These are phyloP conservation scores for Poteriospumella lacustris DNA, from an alignment of 108 stramenopile genomes.

Conservation along the genomic window DNA sequence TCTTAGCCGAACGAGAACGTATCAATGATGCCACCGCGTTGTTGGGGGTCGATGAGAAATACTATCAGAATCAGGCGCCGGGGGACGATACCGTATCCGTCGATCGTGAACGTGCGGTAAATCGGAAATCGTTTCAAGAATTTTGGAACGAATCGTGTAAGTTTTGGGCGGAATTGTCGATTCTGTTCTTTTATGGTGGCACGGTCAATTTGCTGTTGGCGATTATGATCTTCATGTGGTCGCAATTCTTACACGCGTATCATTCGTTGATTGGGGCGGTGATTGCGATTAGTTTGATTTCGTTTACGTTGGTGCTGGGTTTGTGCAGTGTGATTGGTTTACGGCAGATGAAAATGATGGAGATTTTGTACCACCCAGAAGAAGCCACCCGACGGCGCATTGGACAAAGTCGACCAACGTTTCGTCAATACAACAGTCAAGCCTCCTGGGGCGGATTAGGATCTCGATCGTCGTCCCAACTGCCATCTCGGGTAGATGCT, in stretches of 20 bases:
- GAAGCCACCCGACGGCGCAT: too few species aligned
- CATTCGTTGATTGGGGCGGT: not conserved
- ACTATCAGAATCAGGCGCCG: too few species aligned
- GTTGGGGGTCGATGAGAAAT: too few species aligned
- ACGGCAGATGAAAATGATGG: too few species aligned
- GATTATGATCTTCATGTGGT: not conserved
- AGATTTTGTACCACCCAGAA: too few species aligned
- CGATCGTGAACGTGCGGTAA: not conserved
- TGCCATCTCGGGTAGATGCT: too few species aligned
- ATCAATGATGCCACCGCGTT: not conserved
- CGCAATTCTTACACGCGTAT: not conserved
- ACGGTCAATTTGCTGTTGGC: not conserved
- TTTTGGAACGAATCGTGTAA: conserved; percentile 14
- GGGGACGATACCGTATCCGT: too few species aligned
- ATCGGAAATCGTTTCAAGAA: not conserved
- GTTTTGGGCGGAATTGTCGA: not conserved
- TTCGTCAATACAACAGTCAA: too few species aligned
- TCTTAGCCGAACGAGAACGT: not conserved
- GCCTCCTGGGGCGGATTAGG: too few species aligned
- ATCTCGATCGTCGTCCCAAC: too few species aligned
- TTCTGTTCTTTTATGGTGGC: not conserved
- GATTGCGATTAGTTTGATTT: not conserved
- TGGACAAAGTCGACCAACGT: too few species aligned
- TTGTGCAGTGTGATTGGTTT: not conserved
- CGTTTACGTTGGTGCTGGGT: not conserved